These are phyloP conservation scores for Trichomonascaceae sp. DNA, from an alignment of 1,139 yeast species.

Conservation along the genomic window DNA sequence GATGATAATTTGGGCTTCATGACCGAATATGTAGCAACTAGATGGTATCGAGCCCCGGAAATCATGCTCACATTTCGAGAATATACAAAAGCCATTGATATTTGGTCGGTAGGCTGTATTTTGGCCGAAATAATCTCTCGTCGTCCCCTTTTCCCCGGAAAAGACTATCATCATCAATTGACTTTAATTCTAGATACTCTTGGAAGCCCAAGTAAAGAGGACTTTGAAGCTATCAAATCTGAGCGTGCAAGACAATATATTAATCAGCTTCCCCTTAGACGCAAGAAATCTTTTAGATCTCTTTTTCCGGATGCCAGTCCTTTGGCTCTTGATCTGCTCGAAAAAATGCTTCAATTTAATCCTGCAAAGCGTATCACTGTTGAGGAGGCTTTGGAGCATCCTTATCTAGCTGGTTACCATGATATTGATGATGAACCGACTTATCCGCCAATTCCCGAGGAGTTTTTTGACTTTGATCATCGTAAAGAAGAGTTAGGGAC, in stretches of 20 bases:
- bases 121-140: constrained; percentile 87
- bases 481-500: constrained; percentile 63
- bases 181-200: constrained; percentile 79
- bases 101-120: constrained; percentile 97
- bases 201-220: constrained; percentile 86
- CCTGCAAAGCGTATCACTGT: constrained; percentile 75
- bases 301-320: constrained; percentile 57
- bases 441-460: constrained; percentile 65
- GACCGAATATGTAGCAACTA: constrained; percentile 96
- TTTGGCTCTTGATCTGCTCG: constrained; percentile 68
- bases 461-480: constrained; percentile 78
- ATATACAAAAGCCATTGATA: constrained; percentile 90
- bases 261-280: constrained; percentile 60
- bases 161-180: constrained; percentile 88
- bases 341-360: constrained; percentile 69
- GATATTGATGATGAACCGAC: constrained; percentile 80
- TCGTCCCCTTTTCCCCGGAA: constrained; percentile 87
- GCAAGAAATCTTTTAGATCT: constrained; percentile 48
- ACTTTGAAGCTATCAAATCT: constrained; percentile 71
- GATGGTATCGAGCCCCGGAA: constrained; percentile 98
- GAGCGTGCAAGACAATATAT: constrained; percentile 85
- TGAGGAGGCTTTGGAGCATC: constrained; percentile 74
- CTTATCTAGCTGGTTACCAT: constrained; percentile 73
- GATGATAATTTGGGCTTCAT: constrained; percentile 65
- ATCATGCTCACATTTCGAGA: constrained; percentile 92